These are phyloP conservation scores for Rhamnella rubrinervis DNA, from an alignment of 331 rosid species.

Conservation along the genomic window DNA sequence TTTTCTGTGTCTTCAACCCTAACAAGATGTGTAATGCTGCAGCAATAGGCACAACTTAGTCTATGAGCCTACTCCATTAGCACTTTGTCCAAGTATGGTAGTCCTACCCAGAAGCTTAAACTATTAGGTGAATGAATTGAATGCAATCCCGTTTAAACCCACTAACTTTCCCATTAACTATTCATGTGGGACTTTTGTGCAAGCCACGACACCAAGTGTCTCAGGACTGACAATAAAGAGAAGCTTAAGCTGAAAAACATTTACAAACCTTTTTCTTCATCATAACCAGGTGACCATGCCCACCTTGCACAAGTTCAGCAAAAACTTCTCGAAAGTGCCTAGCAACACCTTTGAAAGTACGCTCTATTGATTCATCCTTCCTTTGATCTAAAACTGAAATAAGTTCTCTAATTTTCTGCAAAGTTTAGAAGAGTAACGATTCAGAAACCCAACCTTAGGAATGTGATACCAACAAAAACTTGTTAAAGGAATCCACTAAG, in stretches of 20 bases:
- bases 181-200: no score
- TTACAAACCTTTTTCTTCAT: constrained; percentile 85
- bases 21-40: no score
- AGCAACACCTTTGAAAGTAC: constrained; percentile 98
- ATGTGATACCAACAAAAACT: neutral
- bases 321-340: constrained; percentile 97
- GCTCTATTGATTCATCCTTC: constrained; percentile 95
- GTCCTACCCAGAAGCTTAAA: no score
- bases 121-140: no score
- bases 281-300: constrained; percentile 90
- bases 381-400: constrained; percentile 90
- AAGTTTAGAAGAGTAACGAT: constrained; percentile 16
- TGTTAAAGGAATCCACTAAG: neutral
- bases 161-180: no score
- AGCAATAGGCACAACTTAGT: no score
- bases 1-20: no score
- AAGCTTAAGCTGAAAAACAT: constrained; percentile 14
- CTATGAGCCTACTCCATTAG: no score
- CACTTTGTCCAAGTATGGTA: no score
- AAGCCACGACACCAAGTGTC: neutral
- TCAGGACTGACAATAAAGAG: neutral
- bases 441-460: constrained; percentile 15
- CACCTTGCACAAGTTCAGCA: constrained; percentile 94
- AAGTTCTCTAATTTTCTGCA: constrained; percentile 91
- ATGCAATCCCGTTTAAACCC: no score